A percentile compares a stretch with the other conserved stretches of the same genome.
These are phyloP conservation scores for Acidiella bohemica DNA, from an alignment of 495 filamentous ascomycete species.

Conservation along the genomic window DNA sequence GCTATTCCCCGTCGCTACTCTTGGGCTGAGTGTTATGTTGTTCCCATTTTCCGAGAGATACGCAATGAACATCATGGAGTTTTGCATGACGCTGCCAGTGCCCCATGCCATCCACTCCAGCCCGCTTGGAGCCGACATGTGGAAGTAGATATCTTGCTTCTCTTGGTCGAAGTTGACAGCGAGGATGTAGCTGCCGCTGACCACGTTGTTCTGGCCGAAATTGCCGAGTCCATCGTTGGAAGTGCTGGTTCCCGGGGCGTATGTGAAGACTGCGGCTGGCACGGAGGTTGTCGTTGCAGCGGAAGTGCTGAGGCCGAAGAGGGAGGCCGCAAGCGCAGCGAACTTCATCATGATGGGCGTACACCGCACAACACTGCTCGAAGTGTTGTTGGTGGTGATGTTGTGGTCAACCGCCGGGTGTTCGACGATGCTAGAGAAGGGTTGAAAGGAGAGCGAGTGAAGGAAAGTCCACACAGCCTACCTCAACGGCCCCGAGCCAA, in stretches of 20 bases:
- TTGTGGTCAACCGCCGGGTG: too few species aligned
- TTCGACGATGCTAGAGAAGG: too few species aligned
- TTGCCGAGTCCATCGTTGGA: too few species aligned
- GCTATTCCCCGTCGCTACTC: constrained; percentile 28
- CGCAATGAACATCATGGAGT: constrained; percentile 38
- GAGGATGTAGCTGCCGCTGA: constrained; percentile 31
- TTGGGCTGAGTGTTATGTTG: constrained; percentile 13
- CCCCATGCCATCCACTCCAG: constrained; percentile 39
- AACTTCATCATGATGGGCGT: too few species aligned
- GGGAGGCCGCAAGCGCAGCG: too few species aligned
- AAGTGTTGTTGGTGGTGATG: too few species aligned
- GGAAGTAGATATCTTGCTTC: constrained; percentile 35
- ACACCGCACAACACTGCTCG: too few species aligned
- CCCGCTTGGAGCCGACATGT: constrained; percentile 31
- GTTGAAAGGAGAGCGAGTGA: too few species aligned
- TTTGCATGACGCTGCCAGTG: constrained; percentile 39
- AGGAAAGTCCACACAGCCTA: too few species aligned
- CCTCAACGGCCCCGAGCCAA: too few species aligned
- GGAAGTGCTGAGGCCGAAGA: too few species aligned
- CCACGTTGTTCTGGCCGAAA: constrained; percentile 23
- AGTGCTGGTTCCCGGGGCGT: too few species aligned
- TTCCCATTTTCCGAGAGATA: constrained; percentile 29
- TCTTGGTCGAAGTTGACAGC: constrained; percentile 33
- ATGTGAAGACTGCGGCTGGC: not conserved
- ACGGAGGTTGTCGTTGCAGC: not conserved